Percentiles rank a stretch among this genome's conserved stretches.
Evolutionary conservation across 2,329 filamentous ascomycete genomes (phyloP).

Genomic region (Pestalotiopsis sp.): DNA sequence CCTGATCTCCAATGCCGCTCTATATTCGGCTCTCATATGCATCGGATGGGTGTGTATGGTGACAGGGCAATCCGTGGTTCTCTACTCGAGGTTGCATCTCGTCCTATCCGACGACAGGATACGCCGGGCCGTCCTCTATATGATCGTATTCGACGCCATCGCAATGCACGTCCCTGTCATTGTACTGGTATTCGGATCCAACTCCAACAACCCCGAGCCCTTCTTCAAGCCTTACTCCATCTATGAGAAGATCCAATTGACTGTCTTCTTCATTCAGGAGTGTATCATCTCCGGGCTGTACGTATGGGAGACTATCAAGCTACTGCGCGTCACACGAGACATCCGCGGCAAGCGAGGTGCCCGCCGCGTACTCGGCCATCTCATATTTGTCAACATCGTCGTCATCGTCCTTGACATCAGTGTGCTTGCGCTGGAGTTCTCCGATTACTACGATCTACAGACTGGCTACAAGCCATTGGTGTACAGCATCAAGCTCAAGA

Average conservation of each 20-base stretch:
- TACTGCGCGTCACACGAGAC: slow-evolving; percentile 4
- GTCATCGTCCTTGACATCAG: slow-evolving; percentile 40
- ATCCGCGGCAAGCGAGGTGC: slow-evolving; percentile 15
- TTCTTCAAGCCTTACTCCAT: slow-evolving; percentile 21
- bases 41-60: slow-evolving; percentile 35
- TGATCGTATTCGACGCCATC: slow-evolving; percentile 29
- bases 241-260: slow-evolving; percentile 34
- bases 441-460: slow-evolving; percentile 37
- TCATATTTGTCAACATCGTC: slow-evolving; percentile 39
- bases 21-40: slow-evolving; percentile 31
- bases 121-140: slow-evolving; percentile 24
- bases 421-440: slow-evolving; percentile 39
- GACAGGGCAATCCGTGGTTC: slow-evolving; percentile 32
- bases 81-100: slow-evolving; percentile 35
- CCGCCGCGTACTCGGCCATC: slow-evolving; percentile 30
- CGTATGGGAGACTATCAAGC: slow-evolving; percentile 27
- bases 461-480: slow-evolving; percentile 34
- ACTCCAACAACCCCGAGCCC: slow-evolving; percentile 24
- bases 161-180: slow-evolving; percentile 7
- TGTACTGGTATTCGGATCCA: slow-evolving; percentile 15
- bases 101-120: slow-evolving; percentile 25
- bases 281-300: slow-evolving; percentile 30
- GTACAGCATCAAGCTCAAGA: slow-evolving; percentile 37
- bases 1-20: slow-evolving; percentile 25
- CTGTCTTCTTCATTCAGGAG: slow-evolving; percentile 35